These are phyloP conservation scores for Ustilago sp. DNA, from an alignment of 1,284 basidiomycete species.

Conservation along the genomic window DNA sequence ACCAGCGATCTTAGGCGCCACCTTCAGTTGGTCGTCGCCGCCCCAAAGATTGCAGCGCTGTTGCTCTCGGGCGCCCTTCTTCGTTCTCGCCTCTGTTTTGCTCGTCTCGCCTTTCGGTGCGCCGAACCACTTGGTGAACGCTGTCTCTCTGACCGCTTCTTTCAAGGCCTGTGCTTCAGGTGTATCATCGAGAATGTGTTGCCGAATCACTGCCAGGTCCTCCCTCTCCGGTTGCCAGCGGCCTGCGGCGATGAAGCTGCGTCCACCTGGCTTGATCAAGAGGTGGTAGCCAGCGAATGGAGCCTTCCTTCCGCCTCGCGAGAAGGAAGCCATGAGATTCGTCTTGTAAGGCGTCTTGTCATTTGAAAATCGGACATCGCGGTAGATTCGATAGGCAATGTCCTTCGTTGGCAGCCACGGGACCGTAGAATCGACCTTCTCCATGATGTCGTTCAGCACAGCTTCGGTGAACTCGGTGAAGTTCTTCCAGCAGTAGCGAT, in stretches of 20 bases:
- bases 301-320: conserved; percentile 83
- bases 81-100: conserved; percentile 15
- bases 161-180: conserved; percentile 77
- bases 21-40: conserved; percentile 77
- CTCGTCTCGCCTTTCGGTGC: conserved; percentile 70
- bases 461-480: conserved; percentile 84
- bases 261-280: conserved; percentile 39
- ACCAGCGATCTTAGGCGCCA: conserved; percentile 73
- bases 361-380: conserved; percentile 87
- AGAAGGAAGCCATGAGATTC: conserved; percentile 81
- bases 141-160: conserved; percentile 75
- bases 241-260: conserved; percentile 82
- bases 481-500: conserved; percentile 72
- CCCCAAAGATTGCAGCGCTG: conserved; percentile 72
- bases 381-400: conserved; percentile 76
- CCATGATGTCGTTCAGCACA: conserved; percentile 77
- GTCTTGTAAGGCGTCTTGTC: conserved; percentile 93
- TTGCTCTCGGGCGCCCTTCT: conserved; percentile 1
- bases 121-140: conserved; percentile 81
- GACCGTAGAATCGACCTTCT: conserved; percentile 79
- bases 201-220: conserved; percentile 81
- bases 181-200: conserved; percentile 72
- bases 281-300: conserved; percentile 75
- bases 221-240: conserved; percentile 85
- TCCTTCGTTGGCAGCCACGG: conserved; percentile 87